Evolutionary conservation across 805 yeast species (phyloP), one percentile per base, ranked within the genome.

Genomic region (Pichia thaimueangensis): DNA sequence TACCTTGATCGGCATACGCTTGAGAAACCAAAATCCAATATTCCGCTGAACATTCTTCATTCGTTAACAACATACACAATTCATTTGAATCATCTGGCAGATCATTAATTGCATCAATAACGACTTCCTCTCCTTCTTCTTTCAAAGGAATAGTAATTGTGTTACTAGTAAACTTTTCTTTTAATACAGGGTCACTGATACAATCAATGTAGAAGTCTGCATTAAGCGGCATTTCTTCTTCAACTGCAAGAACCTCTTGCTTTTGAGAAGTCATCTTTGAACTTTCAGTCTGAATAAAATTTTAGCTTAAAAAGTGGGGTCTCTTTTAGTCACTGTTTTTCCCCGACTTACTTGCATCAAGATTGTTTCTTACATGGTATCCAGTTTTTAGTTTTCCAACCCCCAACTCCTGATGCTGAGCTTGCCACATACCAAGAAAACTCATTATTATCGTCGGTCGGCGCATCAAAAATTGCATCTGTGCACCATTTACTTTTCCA

Each of bases 31-130:
- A 73, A 16, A 86, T 64, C 98, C 98, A 93, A 64, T 79, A 86
- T 56, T 81, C 80, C 42, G 74, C 69, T 19, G 75, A 78, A 38
- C 91, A 81, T 43, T 75, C 76, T 64, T 93, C 97, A 50, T 84
- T 86, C 48, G 84, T 82, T 48, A 93, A 68, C 48, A 91, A 73
- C 22, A 77, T 74, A 50, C 84, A 78, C 48, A 93, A 70, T 56
- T 93, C 97, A 35, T 78, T 72, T 5, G 96, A 86, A 59, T 91
- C 96, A 19, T 86, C 95, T 5, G 96, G 95, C 43, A 88, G 69
- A 56, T 91, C 97, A 28, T 80, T 78, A 40, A 74, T 74, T 46
- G 84, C 71, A 55, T 88, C 91, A 52, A 93, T 76, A 40, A 86
- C 82, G 49, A 91, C 96, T 47, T 86, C 84, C 64, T 88, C 95